phyloP scores from a whole-genome alignment of 371 early-diverging fungal genomes.

The Apophysomyces elegans region DNA sequence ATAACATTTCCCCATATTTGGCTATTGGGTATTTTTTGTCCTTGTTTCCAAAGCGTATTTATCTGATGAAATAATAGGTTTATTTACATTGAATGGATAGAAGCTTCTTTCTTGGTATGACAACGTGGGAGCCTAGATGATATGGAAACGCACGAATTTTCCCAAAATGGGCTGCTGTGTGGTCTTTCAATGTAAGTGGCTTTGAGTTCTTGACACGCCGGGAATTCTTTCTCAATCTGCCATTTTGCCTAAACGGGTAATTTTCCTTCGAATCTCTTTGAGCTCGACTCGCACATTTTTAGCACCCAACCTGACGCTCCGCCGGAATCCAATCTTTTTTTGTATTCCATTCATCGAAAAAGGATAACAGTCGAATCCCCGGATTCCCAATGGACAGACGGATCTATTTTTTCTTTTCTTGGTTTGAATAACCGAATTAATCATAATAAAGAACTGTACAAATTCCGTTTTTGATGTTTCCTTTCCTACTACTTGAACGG shows the following conservation, averaged over 20 bases:
- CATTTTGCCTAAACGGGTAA: slow-evolving; percentile 7
- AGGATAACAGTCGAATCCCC: slow-evolving; percentile 2
- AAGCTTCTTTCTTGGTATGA: slow-evolving; percentile 7
- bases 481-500: not conserved
- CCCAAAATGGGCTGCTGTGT: slow-evolving; percentile 7
- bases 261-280: not conserved
- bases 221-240: not conserved
- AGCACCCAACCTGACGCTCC: not conserved
- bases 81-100: not conserved
- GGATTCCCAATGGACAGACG: slow-evolving; percentile 6
- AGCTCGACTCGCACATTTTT: not conserved
- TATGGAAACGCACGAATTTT: slow-evolving; percentile 2
- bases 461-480: not conserved
- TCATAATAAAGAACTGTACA: not conserved
- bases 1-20: slow-evolving; percentile 9
- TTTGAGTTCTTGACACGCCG: slow-evolving; percentile 6
- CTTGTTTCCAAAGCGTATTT: not conserved
- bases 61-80: not conserved
- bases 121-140: not conserved
- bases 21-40: not conserved
- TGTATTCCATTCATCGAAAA: not conserved
- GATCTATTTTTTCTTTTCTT: not conserved
- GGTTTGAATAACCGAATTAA: not conserved
- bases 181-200: not conserved
- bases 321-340: not conserved